A percentile compares a stretch with the other conserved stretches of the same genome.
phyloP scores from a whole-genome alignment of 495 filamentous ascomycete genomes.

The Sordaria brevicollis region DNA sequence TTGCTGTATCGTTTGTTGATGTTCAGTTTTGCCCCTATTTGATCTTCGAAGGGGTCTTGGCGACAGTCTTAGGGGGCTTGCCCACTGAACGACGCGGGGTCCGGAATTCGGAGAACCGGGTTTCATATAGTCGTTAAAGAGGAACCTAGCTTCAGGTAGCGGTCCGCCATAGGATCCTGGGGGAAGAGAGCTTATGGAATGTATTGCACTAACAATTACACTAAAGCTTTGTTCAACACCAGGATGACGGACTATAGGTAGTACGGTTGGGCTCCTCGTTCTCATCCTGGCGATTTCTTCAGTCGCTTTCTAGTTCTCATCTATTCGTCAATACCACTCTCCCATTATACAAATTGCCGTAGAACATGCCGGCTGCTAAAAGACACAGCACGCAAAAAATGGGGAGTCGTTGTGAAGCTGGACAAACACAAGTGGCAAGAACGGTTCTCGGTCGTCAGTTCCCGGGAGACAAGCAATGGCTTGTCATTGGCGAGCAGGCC shows the following conservation, averaged over 20 bases:
- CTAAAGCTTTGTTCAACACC: no score
- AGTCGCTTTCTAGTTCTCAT: neutral
- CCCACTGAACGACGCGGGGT: neutral
- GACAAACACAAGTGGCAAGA: neutral
- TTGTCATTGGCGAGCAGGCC: neutral
- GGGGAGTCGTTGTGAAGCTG: neutral
- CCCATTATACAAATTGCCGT: neutral
- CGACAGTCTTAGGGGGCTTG: neutral
- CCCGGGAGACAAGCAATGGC: neutral
- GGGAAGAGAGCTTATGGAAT: neutral
- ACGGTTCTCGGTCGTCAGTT: neutral
- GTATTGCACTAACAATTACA: neutral
- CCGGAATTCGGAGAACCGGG: neutral
- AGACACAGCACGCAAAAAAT: neutral
- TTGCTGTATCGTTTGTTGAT: neutral
- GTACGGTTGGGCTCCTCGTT: no score
- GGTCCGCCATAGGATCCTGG: neutral
- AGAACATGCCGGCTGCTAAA: neutral
- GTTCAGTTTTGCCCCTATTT: neutral
- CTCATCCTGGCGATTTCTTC: neutral
- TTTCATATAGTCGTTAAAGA: neutral
- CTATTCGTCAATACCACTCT: neutral
- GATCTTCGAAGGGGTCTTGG: neutral
- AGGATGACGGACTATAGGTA: no score
- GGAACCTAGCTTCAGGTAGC: no score